These are phyloP conservation scores for Pseudocercospora vitis DNA, from an alignment of 2,329 filamentous ascomycete species.

Conservation along the genomic window DNA sequence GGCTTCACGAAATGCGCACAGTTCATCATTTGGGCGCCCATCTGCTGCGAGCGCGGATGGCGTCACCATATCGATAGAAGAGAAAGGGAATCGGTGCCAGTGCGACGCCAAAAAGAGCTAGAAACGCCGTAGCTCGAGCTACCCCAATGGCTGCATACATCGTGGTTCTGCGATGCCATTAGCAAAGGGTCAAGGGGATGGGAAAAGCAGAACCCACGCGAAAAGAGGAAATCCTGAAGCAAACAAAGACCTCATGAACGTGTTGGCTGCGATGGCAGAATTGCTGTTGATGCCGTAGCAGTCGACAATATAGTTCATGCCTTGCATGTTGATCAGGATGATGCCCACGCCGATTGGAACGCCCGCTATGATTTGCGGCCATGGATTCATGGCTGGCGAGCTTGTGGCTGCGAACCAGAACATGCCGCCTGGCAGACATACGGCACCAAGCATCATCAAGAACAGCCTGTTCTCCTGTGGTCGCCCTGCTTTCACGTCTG, in stretches of 20 bases:
- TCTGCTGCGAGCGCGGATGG: conserved; percentile 57
- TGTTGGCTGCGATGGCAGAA: conserved; percentile 24
- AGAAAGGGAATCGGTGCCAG: conserved; percentile 41
- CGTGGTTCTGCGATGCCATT: conserved; percentile 3
- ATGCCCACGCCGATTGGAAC: conserved; percentile 33
- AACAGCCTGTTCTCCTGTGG: conserved; percentile 47
- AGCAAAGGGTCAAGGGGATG: not conserved
- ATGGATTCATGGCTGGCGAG: conserved; percentile 50
- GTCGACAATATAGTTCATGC: conserved; percentile 57
- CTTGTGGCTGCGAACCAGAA: conserved; percentile 44
- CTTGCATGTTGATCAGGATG: conserved; percentile 30
- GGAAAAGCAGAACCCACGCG: conserved; percentile 12
- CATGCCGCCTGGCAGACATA: conserved; percentile 37
- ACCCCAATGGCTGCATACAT: conserved; percentile 44
- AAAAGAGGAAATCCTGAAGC: conserved; percentile 37
- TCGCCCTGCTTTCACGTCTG: conserved; percentile 41
- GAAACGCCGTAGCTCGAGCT: conserved; percentile 43
- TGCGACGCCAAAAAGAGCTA: conserved; percentile 43
- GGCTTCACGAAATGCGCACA: not conserved
- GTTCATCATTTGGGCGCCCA: conserved; percentile 36
- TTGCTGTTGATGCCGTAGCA: conserved; percentile 47
- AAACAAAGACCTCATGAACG: conserved; percentile 26
- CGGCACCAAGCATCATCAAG: conserved; percentile 41
- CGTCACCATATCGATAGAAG: conserved; percentile 35
- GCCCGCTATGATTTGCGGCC: conserved; percentile 38